phyloP scores from a whole-genome alignment of 768 basidiomycete species.

The Lactarius sp. region DNA sequence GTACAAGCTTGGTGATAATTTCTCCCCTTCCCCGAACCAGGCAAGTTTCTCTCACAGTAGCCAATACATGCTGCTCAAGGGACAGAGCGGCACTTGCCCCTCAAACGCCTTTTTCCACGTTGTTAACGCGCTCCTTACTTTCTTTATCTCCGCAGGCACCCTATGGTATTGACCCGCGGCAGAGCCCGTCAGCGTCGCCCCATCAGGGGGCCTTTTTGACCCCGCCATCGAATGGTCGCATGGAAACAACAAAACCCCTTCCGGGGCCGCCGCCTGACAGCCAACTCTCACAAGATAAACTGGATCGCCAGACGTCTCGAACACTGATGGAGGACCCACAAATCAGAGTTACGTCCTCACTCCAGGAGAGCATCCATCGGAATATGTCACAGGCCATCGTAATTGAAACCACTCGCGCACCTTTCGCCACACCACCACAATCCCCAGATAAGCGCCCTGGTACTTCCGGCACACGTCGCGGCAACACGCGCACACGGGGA shows the following conservation, averaged over 20 bases:
- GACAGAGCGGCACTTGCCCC: conserved; percentile 3
- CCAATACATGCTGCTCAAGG: neutral
- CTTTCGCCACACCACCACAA: conserved; percentile 16
- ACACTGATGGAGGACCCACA: neutral
- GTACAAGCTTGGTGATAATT: neutral
- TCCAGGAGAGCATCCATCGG: neutral
- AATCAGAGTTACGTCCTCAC: neutral
- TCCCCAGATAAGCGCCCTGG: neutral
- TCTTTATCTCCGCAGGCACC: conserved; percentile 17
- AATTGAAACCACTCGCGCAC: neutral
- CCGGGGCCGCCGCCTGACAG: neutral
- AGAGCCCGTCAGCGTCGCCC: neutral
- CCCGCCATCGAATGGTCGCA: conserved; percentile 7
- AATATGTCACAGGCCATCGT: neutral
- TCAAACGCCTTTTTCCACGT: conserved; percentile 9
- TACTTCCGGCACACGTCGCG: conserved; percentile 6
- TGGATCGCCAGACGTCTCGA: conserved; percentile 1
- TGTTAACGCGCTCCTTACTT: conserved; percentile 6
- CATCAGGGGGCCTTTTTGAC: conserved; percentile 1
- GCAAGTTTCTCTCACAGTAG: conserved; percentile 17
- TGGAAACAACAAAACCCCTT: neutral
- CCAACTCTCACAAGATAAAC: neutral
- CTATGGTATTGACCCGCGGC: neutral
- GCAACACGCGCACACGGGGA: neutral
- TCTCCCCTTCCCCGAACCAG: conserved; percentile 7